Conservation (phyloP, 1,284 basidiomycete genomes). For the Ceratobasidium theobromae region DNA sequence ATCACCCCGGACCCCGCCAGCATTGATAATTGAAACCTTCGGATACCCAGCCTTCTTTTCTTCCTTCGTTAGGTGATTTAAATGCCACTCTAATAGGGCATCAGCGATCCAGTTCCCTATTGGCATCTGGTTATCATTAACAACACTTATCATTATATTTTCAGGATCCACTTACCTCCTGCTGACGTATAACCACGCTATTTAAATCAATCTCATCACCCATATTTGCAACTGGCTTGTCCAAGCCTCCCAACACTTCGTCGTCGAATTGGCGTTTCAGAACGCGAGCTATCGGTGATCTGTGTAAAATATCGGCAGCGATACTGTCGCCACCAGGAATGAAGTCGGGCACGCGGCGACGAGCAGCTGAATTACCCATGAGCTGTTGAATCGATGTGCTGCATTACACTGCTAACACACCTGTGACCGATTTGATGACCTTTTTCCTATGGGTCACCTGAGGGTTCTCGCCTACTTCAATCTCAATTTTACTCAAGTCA, state of each 20-base stretch:
- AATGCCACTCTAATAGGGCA: conserved; percentile 75
- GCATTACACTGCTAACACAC: conserved; percentile 47
- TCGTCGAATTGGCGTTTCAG: conserved; percentile 47
- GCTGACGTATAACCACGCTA: not conserved
- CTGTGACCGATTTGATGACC: conserved; percentile 64
- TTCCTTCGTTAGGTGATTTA: too few relatives aligned
- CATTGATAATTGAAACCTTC: conserved; percentile 38
- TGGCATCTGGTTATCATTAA: conserved; percentile 55
- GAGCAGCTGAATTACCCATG: too few relatives aligned
- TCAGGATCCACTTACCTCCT: not conserved
- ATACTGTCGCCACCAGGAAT: too few relatives aligned
- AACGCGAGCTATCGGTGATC: conserved; percentile 62
- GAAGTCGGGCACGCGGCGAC: too few relatives aligned
- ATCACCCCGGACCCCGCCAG: too few relatives aligned
- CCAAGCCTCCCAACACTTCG: conserved; percentile 68
- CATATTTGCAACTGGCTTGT: conserved; percentile 57
- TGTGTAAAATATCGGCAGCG: too few relatives aligned
- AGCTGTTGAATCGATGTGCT: too few relatives aligned
- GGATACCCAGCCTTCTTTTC: conserved; percentile 72
- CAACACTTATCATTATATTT: not conserved
- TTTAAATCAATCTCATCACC: not conserved
- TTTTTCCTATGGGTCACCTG: conserved; percentile 64
- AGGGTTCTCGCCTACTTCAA: conserved; percentile 64
- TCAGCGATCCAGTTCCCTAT: conserved; percentile 90
- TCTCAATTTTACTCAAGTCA: conserved; percentile 72